Evolutionary conservation across 139 green algal species (phyloP).

Genomic region (Chlamydomonas schloesseri): DNA sequence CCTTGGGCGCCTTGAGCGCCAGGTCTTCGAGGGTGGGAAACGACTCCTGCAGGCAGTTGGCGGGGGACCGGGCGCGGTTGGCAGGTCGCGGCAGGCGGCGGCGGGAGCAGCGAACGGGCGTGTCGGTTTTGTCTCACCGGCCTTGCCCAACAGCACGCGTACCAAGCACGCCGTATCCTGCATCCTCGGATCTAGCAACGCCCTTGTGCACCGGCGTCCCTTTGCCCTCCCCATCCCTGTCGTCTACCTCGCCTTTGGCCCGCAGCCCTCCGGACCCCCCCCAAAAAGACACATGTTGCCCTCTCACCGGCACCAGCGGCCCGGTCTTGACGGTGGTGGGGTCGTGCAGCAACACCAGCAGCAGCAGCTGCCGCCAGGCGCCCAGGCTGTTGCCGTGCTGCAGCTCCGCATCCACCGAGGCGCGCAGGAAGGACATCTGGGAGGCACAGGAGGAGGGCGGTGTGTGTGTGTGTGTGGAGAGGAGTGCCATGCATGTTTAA

Average conservation of each 20-base stretch:
- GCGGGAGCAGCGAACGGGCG: too few species aligned
- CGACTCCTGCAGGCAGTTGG: slow-evolving; percentile 9
- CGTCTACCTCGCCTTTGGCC: too few species aligned
- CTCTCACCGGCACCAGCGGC: slow-evolving; percentile 30
- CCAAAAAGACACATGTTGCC: neutral
- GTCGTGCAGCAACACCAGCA: slow-evolving; percentile 63
- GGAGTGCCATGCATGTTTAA: too few species aligned
- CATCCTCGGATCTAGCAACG: too few species aligned
- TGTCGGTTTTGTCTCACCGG: too few species aligned
- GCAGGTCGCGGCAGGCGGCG: too few species aligned
- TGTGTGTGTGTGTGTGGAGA: too few species aligned
- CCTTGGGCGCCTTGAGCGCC: slow-evolving; percentile 21
- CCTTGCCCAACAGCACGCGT: too few species aligned
- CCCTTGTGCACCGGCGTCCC: too few species aligned
- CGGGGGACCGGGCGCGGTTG: neutral
- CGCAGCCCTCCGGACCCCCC: too few species aligned
- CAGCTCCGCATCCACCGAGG: slow-evolving; percentile 53
- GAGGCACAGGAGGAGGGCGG: too few species aligned
- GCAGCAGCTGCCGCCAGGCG: slow-evolving; percentile 51
- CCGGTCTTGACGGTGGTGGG: slow-evolving; percentile 21
- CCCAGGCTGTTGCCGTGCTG: slow-evolving; percentile 42
- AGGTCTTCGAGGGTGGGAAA: slow-evolving; percentile 48
- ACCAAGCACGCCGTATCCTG: too few species aligned
- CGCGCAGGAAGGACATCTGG: slow-evolving; percentile 16
- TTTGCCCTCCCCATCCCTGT: neutral